A percentile compares a stretch with the other conserved stretches of the same genome.
phyloP scores from a whole-genome alignment of 1,284 basidiomycete genomes.

The Schizopora paradoxa region DNA sequence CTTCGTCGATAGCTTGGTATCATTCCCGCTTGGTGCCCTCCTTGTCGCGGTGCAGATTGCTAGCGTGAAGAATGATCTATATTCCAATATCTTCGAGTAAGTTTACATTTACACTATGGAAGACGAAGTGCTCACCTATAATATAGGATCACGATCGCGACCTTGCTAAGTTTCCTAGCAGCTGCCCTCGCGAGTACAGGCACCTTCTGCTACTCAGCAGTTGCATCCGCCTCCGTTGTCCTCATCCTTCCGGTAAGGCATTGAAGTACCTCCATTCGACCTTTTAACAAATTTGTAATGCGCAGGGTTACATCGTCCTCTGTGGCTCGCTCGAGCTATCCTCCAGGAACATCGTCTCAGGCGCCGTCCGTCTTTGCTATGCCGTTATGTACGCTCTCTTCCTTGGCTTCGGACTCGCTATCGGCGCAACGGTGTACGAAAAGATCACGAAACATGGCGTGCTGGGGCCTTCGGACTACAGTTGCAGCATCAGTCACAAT shows the following conservation, averaged over 20 bases:
- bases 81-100: slow-evolving; percentile 82
- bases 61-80: slow-evolving; percentile 75
- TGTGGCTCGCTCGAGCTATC: slow-evolving; percentile 79
- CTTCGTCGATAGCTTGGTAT: slow-evolving; percentile 74
- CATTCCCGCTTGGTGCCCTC: slow-evolving; percentile 77
- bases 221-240: slow-evolving; percentile 81
- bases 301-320: slow-evolving; percentile 80
- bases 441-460: slow-evolving; percentile 44
- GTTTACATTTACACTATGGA: slow-evolving; percentile 24
- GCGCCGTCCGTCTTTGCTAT: slow-evolving; percentile 83
- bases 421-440: slow-evolving; percentile 66
- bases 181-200: slow-evolving; percentile 69
- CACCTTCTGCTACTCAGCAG: slow-evolving; percentile 80
- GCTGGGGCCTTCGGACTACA: slow-evolving; percentile 54
- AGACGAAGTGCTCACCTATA: background rate
- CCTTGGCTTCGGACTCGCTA: slow-evolving; percentile 80
- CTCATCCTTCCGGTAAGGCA: slow-evolving; percentile 80
- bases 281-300: slow-evolving; percentile 25
- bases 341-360: slow-evolving; percentile 73
- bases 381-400: slow-evolving; percentile 77
- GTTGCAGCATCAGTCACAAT: slow-evolving; percentile 51
- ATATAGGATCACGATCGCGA: slow-evolving; percentile 70
- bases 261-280: slow-evolving; percentile 12
- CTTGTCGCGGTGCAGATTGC: slow-evolving; percentile 74
- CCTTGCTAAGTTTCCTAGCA: slow-evolving; percentile 75